phyloP scores from a whole-genome alignment of 2,329 filamentous ascomycete genomes.

The Epichloe elymi region DNA sequence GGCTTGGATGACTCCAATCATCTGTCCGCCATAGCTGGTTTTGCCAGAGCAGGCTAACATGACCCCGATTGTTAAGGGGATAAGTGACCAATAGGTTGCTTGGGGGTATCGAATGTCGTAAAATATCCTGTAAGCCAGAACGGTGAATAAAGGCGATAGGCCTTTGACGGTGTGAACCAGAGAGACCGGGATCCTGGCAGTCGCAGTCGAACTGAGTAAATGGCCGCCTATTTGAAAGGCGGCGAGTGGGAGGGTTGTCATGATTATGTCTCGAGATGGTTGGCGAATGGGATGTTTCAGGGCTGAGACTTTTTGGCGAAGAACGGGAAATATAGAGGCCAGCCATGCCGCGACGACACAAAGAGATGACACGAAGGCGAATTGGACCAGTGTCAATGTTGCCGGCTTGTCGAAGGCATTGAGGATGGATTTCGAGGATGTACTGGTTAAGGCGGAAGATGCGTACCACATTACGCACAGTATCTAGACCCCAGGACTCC shows the following conservation, averaged over 20 bases:
- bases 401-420: conserved; percentile 84
- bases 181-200: conserved; percentile 87
- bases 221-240: conserved; percentile 90
- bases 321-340: conserved; percentile 54
- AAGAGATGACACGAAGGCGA: conserved; percentile 80
- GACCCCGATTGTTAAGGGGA: conserved; percentile 89
- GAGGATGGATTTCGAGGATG: conserved; percentile 92
- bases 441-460: conserved; percentile 91
- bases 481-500: conserved; percentile 36
- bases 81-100: conserved; percentile 75
- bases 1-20: conserved; percentile 81
- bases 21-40: conserved; percentile 61
- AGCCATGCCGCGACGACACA: conserved; percentile 71
- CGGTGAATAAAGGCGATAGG: conserved; percentile 87
- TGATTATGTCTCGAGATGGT: conserved; percentile 70
- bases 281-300: conserved; percentile 72
- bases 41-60: conserved; percentile 91
- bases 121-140: conserved; percentile 79
- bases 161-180: conserved; percentile 98
- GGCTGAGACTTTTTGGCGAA: conserved; percentile 62
- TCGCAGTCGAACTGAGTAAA: conserved; percentile 85
- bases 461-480: conserved; percentile 89
- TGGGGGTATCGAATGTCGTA: conserved; percentile 80
- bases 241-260: conserved; percentile 80
- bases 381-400: conserved; percentile 85